Evolutionary conservation across 1,139 yeast genomes (phyloP).

Genomic region (Protomyces inouyei): DNA sequence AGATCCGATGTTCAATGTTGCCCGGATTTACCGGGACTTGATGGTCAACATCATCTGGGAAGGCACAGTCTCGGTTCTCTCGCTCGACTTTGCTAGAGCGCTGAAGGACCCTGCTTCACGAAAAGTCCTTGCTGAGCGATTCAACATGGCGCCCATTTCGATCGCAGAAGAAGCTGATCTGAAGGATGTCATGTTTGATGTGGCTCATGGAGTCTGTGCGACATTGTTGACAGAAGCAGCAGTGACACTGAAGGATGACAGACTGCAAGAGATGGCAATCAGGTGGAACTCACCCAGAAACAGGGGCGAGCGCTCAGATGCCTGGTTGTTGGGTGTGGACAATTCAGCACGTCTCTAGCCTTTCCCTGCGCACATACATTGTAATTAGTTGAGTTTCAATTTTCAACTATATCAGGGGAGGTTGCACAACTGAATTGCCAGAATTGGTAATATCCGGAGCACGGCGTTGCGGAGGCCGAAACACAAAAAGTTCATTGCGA

Average conservation of each 20-base stretch:
- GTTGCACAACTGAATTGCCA: no score
- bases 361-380: no score
- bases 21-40: conserved; percentile 36
- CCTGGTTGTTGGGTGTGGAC: background rate
- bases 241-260: background rate
- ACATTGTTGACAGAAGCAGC: background rate
- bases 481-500: no score
- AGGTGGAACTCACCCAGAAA: background rate
- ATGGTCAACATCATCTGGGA: conserved; percentile 40
- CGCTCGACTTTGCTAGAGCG: conserved; percentile 1
- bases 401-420: no score
- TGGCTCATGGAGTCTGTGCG: background rate
- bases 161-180: background rate
- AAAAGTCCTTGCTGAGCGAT: background rate
- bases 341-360: background rate
- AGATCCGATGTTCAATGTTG: conserved; percentile 37
- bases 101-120: background rate
- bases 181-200: background rate
- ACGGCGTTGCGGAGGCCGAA: no score
- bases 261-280: background rate
- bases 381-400: no score
- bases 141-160: background rate
- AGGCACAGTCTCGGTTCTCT: conserved; percentile 31
- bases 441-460: no score
- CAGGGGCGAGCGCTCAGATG: background rate